Evolutionary conservation across 2,329 filamentous ascomycete species (phyloP).

Genomic region (Diaporthe helianthi): DNA sequence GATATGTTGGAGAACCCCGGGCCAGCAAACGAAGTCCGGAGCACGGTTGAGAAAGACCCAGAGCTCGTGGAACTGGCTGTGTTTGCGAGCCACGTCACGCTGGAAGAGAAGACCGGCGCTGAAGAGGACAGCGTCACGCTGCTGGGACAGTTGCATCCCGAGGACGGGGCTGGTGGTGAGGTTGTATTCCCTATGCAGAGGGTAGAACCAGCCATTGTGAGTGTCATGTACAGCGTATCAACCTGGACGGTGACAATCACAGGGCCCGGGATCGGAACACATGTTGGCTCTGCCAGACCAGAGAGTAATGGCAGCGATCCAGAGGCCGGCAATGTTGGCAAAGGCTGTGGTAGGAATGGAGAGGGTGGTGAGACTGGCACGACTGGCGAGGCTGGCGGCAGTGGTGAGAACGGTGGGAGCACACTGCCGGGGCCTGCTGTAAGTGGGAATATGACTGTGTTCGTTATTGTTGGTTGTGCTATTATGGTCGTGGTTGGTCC

Average conservation of each 20-base stretch:
- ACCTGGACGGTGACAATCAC: constrained; percentile 5
- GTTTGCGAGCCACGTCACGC: neutral
- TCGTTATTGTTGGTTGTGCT: neutral
- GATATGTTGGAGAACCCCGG: neutral
- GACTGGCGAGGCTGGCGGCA: no score
- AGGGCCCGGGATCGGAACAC: neutral
- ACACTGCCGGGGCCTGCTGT: no score
- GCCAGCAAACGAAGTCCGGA: neutral
- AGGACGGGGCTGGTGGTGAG: neutral
- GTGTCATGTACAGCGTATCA: neutral
- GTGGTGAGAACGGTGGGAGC: no score
- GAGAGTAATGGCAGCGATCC: neutral
- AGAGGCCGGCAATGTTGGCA: no score
- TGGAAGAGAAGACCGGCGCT: neutral
- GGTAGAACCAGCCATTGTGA: neutral
- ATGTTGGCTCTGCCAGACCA: neutral
- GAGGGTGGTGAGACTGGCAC: no score
- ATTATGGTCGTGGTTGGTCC: neutral
- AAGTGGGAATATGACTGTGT: neutral
- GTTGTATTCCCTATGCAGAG: neutral
- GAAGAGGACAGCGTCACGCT: neutral
- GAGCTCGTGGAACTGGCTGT: neutral
- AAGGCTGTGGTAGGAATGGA: no score
- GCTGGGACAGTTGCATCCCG: neutral
- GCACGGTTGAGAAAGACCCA: neutral